These are phyloP conservation scores for Amaranthus palmeri DNA, from an alignment of 148 eudicot genomes.

Conservation along the genomic window DNA sequence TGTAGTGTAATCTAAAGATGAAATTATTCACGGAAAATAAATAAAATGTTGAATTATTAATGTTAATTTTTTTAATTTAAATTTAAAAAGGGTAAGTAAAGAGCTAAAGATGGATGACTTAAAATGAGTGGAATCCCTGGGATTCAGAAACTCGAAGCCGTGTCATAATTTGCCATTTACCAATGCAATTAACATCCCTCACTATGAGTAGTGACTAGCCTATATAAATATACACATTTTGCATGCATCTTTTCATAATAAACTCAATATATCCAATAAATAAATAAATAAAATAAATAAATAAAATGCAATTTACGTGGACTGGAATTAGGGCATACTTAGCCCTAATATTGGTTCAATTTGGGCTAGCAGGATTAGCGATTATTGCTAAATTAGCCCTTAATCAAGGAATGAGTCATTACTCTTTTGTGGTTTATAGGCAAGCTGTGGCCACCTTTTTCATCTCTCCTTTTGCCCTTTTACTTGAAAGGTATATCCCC, in stretches of 20 bases:
- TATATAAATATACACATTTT: conserved; percentile 16
- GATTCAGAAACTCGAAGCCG: no score
- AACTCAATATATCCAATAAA: no score
- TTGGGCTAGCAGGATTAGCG: conserved; percentile 59
- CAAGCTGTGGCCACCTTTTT: conserved; percentile 51
- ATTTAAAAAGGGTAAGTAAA: no score
- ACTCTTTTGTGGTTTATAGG: conserved; percentile 55
- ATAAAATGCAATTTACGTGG: no score
- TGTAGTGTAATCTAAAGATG: no score
- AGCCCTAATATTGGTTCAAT: conserved; percentile 50
- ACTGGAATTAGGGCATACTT: conserved; percentile 54
- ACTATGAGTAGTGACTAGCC: no score
- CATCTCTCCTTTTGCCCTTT: conserved; percentile 63
- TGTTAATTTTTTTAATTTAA: no score
- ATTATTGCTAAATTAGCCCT: conserved; percentile 58
- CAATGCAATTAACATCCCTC: no score
- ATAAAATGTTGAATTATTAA: not conserved
- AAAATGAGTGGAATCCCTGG: no score
- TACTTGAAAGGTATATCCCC: conserved; percentile 35
- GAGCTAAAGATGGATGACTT: no score
- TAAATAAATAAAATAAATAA: no score
- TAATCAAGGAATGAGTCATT: conserved; percentile 69
- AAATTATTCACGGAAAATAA: no score
- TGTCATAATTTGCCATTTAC: not conserved
- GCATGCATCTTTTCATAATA: conserved; percentile 5